Conservation (phyloP, 1,284 basidiomycete genomes). For the Paramarasmius palmivorus region DNA sequence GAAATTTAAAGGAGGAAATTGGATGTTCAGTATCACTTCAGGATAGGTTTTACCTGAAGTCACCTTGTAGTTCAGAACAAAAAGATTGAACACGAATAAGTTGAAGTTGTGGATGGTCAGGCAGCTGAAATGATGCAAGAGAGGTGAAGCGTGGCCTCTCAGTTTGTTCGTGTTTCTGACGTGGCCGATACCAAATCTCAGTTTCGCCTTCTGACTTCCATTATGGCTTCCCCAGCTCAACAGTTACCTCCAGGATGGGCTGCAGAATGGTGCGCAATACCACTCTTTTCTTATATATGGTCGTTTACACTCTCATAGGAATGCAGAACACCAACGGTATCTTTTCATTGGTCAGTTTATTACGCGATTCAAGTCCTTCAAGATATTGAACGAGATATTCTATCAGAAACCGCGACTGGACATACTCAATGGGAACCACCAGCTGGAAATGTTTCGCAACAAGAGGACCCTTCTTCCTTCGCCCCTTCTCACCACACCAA, state of each 20-base stretch:
- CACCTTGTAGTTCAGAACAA: too few relatives aligned
- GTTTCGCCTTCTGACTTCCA: conserved; percentile 12
- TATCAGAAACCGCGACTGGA: conserved; percentile 46
- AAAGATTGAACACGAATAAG: too few relatives aligned
- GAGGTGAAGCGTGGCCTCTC: background rate
- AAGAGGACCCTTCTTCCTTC: conserved; percentile 38
- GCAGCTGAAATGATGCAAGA: too few relatives aligned
- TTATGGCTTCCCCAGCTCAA: conserved; percentile 68
- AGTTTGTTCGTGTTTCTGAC: conserved; percentile 19
- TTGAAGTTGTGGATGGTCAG: too few relatives aligned
- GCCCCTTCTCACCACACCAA: conserved; percentile 50
- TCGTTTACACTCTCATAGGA: conserved; percentile 52
- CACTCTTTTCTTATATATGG: background rate
- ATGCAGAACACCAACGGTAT: conserved; percentile 77
- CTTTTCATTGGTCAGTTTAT: conserved; percentile 68
- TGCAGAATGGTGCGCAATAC: conserved; percentile 74
- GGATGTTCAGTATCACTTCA: too few relatives aligned
- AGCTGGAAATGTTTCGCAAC: conserved; percentile 37
- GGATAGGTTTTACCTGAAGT: too few relatives aligned
- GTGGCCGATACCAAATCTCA: conserved; percentile 13
- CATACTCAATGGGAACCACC: conserved; percentile 54
- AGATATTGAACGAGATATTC: conserved; percentile 4
- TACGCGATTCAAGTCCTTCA: conserved; percentile 8
- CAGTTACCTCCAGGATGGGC: conserved; percentile 88
- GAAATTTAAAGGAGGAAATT: too few relatives aligned